Percentiles rank a stretch among this genome's conserved stretches.
phyloP scores from a whole-genome alignment of 140 eudicot species.

The Ambrosia hybrid region DNA sequence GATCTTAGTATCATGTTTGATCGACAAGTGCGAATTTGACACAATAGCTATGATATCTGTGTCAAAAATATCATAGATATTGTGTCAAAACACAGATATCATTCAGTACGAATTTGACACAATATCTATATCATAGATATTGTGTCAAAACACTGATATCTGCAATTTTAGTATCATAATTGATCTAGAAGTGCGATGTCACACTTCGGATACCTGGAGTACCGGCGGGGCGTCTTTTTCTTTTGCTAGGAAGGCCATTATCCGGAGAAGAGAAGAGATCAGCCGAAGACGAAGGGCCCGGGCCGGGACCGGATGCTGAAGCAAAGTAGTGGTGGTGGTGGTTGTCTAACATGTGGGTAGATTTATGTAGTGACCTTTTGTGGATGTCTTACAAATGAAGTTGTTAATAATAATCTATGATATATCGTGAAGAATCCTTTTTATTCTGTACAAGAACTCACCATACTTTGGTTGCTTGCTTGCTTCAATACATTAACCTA shows the following conservation, averaged over 20 bases:
- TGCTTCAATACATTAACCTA: conserved; percentile 21
- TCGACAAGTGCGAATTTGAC: too few species aligned
- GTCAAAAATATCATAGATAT: too few species aligned
- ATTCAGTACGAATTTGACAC: too few species aligned
- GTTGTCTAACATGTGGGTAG: conserved; percentile 55
- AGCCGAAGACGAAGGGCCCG: conserved; percentile 53
- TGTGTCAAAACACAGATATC: not conserved
- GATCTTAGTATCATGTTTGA: too few species aligned
- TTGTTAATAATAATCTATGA: conserved; percentile 30
- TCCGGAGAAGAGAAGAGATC: conserved; percentile 54
- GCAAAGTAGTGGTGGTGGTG: conserved; percentile 36
- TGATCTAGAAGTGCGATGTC: not conserved
- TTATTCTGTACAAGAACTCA: conserved; percentile 35
- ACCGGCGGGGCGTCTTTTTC: conserved; percentile 73
- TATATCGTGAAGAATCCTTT: conserved; percentile 23
- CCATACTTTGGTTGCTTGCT: conserved; percentile 30
- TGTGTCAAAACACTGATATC: too few species aligned
- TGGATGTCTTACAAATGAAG: conserved; percentile 42
- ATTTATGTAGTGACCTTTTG: conserved; percentile 34
- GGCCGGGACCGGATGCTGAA: conserved; percentile 27
- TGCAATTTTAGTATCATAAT: too few species aligned
- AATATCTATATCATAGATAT: too few species aligned
- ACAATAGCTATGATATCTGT: too few species aligned
- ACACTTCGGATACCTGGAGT: conserved; percentile 52
- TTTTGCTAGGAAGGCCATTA: conserved; percentile 50